Base-by-base conservation (phyloP, 2,329 filamentous ascomycete genomes). In the Endoconidiophora polonica region DNA sequence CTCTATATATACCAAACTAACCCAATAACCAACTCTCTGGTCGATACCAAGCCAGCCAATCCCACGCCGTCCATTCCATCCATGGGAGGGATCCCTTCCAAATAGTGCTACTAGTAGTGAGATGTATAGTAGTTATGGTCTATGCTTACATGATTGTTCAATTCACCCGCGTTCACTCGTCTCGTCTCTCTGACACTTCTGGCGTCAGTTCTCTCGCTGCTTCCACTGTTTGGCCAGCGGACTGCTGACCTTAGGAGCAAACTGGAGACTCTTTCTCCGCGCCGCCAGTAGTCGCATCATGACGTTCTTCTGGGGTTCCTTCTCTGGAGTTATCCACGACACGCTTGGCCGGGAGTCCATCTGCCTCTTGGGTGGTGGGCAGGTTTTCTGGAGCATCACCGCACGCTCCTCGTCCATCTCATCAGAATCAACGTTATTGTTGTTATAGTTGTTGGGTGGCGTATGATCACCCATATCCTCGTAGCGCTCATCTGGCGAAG, bases 251-350 rank as follows among this genome's bases (percentile, higher is more conserved):
- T 83, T 82, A 26, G 83, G 84, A 29, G 81, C 81, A 66, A 80
- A 86, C 59, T 85, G 81, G 62, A 86, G 61, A 59, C 81, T 90
- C 73, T 85, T 86, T 54, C 84, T 72, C 54, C 83, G 71, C 0
- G 82, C 83, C 9, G 80, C 77, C 70, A 84, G 77, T 54, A 88
- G 66, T 44, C 78, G 70, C 63, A 76, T 70, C 54, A 77, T 65
- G 50, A 83, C 68, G 18, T 66, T 67, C 57, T 74, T 53, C 12
- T 40, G 67, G 57, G 79, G 72, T 62, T 74, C 74, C 46, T 73
- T 67, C 46, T 62, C 63, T 50, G 4, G 63, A 59, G 10, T 68
- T 70, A 46, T 72, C 59, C 48, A 69, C 63, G 29, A 44, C 10
- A 48, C 36, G 3, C 36, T 20, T 6, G 38, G 10, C 18, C 45